Evolutionary conservation across 2,329 filamentous ascomycete genomes (phyloP).

Genomic region (Verticillium dahliae): DNA sequence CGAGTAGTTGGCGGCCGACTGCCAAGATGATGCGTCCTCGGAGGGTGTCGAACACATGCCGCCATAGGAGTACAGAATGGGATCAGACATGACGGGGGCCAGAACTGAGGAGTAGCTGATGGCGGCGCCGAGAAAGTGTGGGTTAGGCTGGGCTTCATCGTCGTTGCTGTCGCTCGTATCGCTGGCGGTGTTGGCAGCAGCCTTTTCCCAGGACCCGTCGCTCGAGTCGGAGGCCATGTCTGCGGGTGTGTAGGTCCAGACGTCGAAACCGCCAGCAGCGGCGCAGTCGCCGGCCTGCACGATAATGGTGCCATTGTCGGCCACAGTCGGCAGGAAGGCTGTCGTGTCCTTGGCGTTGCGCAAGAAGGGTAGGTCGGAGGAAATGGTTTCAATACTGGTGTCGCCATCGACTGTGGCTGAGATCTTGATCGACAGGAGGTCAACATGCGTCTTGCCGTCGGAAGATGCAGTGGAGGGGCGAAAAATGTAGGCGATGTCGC

Average conservation of each 20-base stretch:
- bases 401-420: slow-evolving; percentile 48
- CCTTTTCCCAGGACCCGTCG: slow-evolving; percentile 35
- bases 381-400: slow-evolving; percentile 40
- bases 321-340: slow-evolving; percentile 62
- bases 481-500: slow-evolving; percentile 63
- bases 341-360: slow-evolving; percentile 34
- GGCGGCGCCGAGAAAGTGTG: slow-evolving; percentile 46
- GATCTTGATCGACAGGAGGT: slow-evolving; percentile 61
- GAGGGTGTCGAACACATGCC: slow-evolving; percentile 70
- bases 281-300: slow-evolving; percentile 72
- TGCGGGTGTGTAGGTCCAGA: slow-evolving; percentile 63
- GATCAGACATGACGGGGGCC: slow-evolving; percentile 43
- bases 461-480: slow-evolving; percentile 31
- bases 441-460: slow-evolving; percentile 29
- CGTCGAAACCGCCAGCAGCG: slow-evolving; percentile 37
- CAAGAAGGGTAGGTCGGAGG: slow-evolving; percentile 57
- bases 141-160: slow-evolving; percentile 20
- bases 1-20: slow-evolving; percentile 67
- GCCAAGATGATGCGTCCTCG: slow-evolving; percentile 47
- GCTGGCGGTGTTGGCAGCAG: slow-evolving; percentile 11
- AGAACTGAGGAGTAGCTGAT: slow-evolving; percentile 63
- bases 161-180: slow-evolving; percentile 7
- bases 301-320: slow-evolving; percentile 61
- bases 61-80: slow-evolving; percentile 69
- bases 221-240: slow-evolving; percentile 26